A percentile compares a stretch with the other conserved stretches of the same genome.
Conservation (phyloP, 768 basidiomycete genomes). For the Melanogaster broomeanus region DNA sequence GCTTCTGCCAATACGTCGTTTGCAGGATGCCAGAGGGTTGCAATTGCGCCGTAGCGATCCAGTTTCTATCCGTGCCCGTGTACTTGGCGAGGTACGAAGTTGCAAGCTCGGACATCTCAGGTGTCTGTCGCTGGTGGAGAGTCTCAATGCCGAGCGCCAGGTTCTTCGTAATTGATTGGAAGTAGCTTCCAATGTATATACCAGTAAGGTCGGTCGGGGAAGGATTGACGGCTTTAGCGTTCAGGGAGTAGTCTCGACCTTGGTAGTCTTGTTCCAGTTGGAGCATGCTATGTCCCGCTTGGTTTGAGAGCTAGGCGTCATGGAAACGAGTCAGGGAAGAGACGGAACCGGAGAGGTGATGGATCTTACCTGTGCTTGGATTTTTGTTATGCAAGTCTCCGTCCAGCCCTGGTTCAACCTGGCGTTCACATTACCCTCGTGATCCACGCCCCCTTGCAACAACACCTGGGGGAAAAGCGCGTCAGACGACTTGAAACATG, state of each 20-base stretch:
- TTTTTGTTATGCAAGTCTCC: slow-evolving; percentile 73
- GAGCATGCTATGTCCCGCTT: slow-evolving; percentile 84
- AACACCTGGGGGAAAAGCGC: slow-evolving; percentile 61
- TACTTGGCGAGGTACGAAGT: slow-evolving; percentile 83
- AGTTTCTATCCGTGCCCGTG: slow-evolving; percentile 68
- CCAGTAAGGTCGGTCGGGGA: slow-evolving; percentile 86
- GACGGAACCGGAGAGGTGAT: background rate
- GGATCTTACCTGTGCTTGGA: slow-evolving; percentile 77
- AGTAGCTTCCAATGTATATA: slow-evolving; percentile 87
- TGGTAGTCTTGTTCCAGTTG: slow-evolving; percentile 94
- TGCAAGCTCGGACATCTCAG: slow-evolving; percentile 66
- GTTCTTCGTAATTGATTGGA: slow-evolving; percentile 91
- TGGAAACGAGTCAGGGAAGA: slow-evolving; percentile 7
- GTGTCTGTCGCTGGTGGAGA: slow-evolving; percentile 77
- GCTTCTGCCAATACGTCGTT: slow-evolving; percentile 95
- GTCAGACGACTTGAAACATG: slow-evolving; percentile 27
- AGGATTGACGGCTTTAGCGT: slow-evolving; percentile 89
- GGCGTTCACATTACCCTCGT: slow-evolving; percentile 87
- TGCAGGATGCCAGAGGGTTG: slow-evolving; percentile 83
- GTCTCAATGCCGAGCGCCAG: slow-evolving; percentile 87
- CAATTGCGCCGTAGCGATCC: slow-evolving; percentile 92
- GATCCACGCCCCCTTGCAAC: slow-evolving; percentile 91
- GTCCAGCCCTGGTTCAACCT: slow-evolving; percentile 92
- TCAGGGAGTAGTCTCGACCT: slow-evolving; percentile 84
- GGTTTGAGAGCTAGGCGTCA: slow-evolving; percentile 63